phyloP scores from a whole-genome alignment of 2,329 filamentous ascomycete genomes.

The Diplodia mutila region DNA sequence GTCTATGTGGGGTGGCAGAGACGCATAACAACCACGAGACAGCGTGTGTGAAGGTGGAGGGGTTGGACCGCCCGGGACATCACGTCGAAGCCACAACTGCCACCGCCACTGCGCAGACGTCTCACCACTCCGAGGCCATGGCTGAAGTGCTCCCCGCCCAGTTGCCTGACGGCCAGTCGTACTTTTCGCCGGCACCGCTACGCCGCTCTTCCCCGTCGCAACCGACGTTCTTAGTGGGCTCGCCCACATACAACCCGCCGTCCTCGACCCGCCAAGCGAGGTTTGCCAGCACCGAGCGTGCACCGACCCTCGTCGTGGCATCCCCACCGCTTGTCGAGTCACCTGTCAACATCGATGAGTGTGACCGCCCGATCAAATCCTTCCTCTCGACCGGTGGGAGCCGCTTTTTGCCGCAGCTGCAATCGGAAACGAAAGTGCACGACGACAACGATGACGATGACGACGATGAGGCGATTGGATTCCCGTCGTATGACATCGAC shows the following conservation, averaged over 20 bases:
- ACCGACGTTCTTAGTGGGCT: slow-evolving; percentile 46
- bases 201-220: slow-evolving; percentile 48
- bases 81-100: slow-evolving; percentile 8
- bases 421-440: slow-evolving; percentile 28
- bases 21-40: slow-evolving; percentile 23
- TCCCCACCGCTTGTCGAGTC: slow-evolving; percentile 8
- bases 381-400: slow-evolving; percentile 64
- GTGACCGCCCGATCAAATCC: slow-evolving; percentile 60
- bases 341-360: slow-evolving; percentile 36
- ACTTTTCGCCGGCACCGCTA: slow-evolving; percentile 47
- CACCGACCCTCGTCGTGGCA: slow-evolving; percentile 12
- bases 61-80: slow-evolving; percentile 1
- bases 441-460: slow-evolving; percentile 34
- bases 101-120: slow-evolving; percentile 14
- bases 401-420: slow-evolving; percentile 60
- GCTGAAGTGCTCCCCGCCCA: slow-evolving; percentile 49
- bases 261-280: slow-evolving; percentile 38
- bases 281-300: slow-evolving; percentile 38
- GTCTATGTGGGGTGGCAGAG: slow-evolving; percentile 19
- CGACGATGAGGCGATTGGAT: slow-evolving; percentile 50
- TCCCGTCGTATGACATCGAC: slow-evolving; percentile 50
- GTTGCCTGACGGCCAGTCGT: slow-evolving; percentile 48
- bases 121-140: slow-evolving; percentile 37
- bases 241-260: slow-evolving; percentile 32
- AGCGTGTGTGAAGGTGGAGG: slow-evolving; percentile 15